Base-by-base conservation (phyloP, 1,284 basidiomycete genomes). In the Abortiporus biennis region DNA sequence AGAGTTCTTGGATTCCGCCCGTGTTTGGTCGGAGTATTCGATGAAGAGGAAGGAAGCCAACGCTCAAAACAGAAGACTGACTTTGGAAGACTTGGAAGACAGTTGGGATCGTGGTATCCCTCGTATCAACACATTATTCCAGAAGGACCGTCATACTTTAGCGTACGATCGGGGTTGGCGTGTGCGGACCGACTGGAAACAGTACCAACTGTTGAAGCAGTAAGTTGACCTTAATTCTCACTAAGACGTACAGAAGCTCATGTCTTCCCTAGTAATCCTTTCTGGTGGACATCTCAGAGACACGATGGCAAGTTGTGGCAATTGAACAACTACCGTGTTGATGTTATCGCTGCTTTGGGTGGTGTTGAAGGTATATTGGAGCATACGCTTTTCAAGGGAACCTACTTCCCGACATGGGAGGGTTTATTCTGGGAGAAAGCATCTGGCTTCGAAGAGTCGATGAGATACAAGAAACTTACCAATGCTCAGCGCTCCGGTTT, bases 41-140 rank as follows among this genome's bases (percentile, higher is more conserved):
- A 91, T 97, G 90, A 99, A 99, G 76, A 76, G 96, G 51, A 98
- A 98, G 66, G 96, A 99, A 62, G 96, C 95, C 16, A 95, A 93
- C 50, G 93, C 95, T 2, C 92, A 97, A 62, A 98, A 99, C 65
- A 85, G 95, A 45, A 84, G 96, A 19, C 71, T 98, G 36, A 98
- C 94, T 1, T 72, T 97, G n/a, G 94, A 98, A 61, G 94, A 97
- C 72, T 73, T 97, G 17, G 93, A 97, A 62, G 93, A 97, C 59
- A 92, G 88, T 57, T 97, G 92, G 92, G 92, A 98, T 66, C 89
- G 95, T 53, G 95, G 95, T 70, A 95, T 99, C 59, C 95, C 96
- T 43, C 84, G 92, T 56, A 97, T 96, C 72, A 95, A 95, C 63
- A 96, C 93, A 0, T 69, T 97, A 19, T 97, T 97, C 86, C 93